Conservation (phyloP, 805 yeast genomes). For the Brettanomyces anomalus region DNA sequence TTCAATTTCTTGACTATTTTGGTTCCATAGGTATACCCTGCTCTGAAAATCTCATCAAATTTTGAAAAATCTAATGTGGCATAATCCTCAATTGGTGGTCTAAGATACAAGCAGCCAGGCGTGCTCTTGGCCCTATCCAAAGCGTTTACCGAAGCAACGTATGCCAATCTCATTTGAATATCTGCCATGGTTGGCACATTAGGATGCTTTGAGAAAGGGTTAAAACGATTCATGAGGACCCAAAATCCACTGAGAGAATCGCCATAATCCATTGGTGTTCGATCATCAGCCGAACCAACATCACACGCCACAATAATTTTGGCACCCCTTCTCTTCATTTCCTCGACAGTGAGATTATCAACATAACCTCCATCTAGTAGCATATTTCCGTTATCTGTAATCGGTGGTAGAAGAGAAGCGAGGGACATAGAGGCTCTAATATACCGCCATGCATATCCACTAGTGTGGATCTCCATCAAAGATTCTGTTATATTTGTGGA, state of each 20-base stretch:
- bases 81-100: conserved; percentile 91
- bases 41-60: conserved; percentile 80
- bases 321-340: conserved; percentile 88
- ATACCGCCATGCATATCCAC: conserved; percentile 93
- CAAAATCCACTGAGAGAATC: conserved; percentile 89
- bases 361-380: conserved; percentile 92
- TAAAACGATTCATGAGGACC: conserved; percentile 81
- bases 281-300: conserved; percentile 91
- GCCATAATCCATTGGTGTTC: conserved; percentile 84
- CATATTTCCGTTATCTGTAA: conserved; percentile 88
- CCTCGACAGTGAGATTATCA: conserved; percentile 85
- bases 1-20: conserved; percentile 44
- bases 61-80: conserved; percentile 89
- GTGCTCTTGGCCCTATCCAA: conserved; percentile 77
- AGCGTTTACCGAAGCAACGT: conserved; percentile 92
- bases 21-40: conserved; percentile 71
- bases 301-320: conserved; percentile 84
- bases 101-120: conserved; percentile 75
- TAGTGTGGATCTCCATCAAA: conserved; percentile 86
- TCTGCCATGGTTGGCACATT: conserved; percentile 93
- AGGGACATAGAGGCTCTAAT: conserved; percentile 94
- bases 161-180: conserved; percentile 85
- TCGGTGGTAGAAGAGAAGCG: conserved; percentile 87
- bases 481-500: conserved; percentile 94
- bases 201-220: conserved; percentile 82